A percentile compares a stretch with the other conserved stretches of the same genome.
Evolutionary conservation across 2,329 filamentous ascomycete genomes (phyloP).

Genomic region (Alternaria ethzedia): DNA sequence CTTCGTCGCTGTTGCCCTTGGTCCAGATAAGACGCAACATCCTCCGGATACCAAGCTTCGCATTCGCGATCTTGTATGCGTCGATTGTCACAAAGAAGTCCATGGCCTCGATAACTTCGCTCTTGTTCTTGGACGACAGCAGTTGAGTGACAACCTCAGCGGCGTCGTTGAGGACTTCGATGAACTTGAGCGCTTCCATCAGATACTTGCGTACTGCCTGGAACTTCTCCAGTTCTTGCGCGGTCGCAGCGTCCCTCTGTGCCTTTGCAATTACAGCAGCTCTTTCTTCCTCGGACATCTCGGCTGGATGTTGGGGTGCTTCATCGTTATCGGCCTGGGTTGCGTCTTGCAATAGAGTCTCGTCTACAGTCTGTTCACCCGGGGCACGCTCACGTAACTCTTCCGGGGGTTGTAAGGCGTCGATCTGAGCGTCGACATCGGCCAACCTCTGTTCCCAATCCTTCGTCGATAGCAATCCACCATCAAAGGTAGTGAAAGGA

Average conservation of each 20-base stretch:
- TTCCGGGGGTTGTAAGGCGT: constrained; percentile 78
- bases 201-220: constrained; percentile 91
- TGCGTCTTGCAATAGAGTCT: constrained; percentile 82
- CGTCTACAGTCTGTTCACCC: constrained; percentile 74
- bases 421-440: constrained; percentile 80
- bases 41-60: constrained; percentile 87
- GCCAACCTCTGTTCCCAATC: constrained; percentile 87
- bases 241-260: constrained; percentile 84
- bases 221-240: constrained; percentile 85
- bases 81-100: constrained; percentile 97
- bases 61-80: constrained; percentile 93
- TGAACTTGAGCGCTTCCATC: constrained; percentile 90
- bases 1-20: constrained; percentile 98
- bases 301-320: constrained; percentile 59
- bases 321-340: constrained; percentile 70
- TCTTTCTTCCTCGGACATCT: constrained; percentile 83
- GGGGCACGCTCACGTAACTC: constrained; percentile 72
- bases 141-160: constrained; percentile 84
- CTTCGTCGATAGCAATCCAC: constrained; percentile 75
- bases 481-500: constrained; percentile 74
- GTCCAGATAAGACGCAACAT: constrained; percentile 99
- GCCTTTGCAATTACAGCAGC: constrained; percentile 76
- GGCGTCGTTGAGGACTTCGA: constrained; percentile 85
- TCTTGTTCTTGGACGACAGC: constrained; percentile 94
- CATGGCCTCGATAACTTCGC: constrained; percentile 98